phyloP scores from a whole-genome alignment of 371 early-diverging fungal genomes.

The Dentiscutata heterogama region DNA sequence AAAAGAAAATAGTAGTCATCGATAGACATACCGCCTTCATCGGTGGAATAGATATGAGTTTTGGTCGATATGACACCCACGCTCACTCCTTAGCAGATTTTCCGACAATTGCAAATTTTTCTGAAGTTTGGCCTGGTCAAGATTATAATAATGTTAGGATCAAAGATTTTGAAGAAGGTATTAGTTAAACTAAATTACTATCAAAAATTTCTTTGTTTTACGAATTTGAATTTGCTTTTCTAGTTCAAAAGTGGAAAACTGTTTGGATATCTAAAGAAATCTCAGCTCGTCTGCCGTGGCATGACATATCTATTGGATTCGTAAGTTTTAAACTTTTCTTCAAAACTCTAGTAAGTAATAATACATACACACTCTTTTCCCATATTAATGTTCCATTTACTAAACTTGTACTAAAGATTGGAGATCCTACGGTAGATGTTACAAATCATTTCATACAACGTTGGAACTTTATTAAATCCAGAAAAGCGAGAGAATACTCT shows the following conservation, averaged over 20 bases:
- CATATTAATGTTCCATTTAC: no score
- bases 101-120: constrained; percentile 56
- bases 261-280: constrained; percentile 50
- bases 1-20: constrained; percentile 84
- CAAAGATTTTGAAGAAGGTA: constrained; percentile 85
- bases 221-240: background rate
- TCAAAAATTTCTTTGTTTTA: background rate
- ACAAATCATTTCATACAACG: constrained; percentile 91
- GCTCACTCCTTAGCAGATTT: constrained; percentile 81
- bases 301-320: constrained; percentile 77
- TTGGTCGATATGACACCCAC: constrained; percentile 90
- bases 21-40: constrained; percentile 87
- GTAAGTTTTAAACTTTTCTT: constrained; percentile 10
- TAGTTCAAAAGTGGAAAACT: constrained; percentile 51
- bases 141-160: constrained; percentile 93
- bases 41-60: constrained; percentile 93
- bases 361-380: background rate
- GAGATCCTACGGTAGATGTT: constrained; percentile 81
- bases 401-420: constrained; percentile 23
- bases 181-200: background rate
- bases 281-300: constrained; percentile 93
- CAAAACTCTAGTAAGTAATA: background rate
- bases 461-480: constrained; percentile 87
- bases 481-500: constrained; percentile 63
- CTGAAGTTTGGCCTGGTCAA: constrained; percentile 81